Evolutionary conservation across 331 rosid genomes (phyloP).

Genomic region (Malus hybrid): DNA sequence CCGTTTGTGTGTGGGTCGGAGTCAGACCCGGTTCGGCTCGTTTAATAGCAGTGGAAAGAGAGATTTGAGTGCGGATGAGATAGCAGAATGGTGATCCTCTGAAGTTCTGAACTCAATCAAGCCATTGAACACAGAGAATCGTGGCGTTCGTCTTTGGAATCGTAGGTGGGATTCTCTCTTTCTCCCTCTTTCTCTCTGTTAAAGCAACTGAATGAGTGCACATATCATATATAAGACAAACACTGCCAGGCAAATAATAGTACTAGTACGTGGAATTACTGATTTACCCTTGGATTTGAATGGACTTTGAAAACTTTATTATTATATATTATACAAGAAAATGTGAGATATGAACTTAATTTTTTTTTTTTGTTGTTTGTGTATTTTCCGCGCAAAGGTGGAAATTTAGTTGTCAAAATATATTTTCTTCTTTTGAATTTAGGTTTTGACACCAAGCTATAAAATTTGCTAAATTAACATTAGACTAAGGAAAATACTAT

Average conservation of each 20-base stretch:
- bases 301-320: background rate
- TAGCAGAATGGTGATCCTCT: conserved; percentile 2
- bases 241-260: conserved; percentile 13
- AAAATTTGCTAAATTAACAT: no score
- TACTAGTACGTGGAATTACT: conserved; percentile 2
- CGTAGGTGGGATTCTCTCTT: conserved; percentile 12
- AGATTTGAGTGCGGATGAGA: background rate
- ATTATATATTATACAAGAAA: no score
- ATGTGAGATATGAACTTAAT: background rate
- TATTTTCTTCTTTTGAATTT: no score
- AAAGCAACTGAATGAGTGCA: conserved; percentile 15
- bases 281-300: conserved; percentile 5
- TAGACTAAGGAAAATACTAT: no score
- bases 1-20: background rate
- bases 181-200: conserved; percentile 7
- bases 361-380: background rate
- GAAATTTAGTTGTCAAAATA: no score
- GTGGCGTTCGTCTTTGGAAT: conserved; percentile 15
- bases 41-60: background rate
- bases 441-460: no score
- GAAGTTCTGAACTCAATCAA: conserved; percentile 15
- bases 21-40: background rate
- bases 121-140: conserved; percentile 28
- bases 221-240: conserved; percentile 17
- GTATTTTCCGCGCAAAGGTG: background rate